A percentile compares a stretch with the other conserved stretches of the same genome.
phyloP scores from a whole-genome alignment of 176 grass and related monocot species.

The Miscanthus lutarioriparius region DNA sequence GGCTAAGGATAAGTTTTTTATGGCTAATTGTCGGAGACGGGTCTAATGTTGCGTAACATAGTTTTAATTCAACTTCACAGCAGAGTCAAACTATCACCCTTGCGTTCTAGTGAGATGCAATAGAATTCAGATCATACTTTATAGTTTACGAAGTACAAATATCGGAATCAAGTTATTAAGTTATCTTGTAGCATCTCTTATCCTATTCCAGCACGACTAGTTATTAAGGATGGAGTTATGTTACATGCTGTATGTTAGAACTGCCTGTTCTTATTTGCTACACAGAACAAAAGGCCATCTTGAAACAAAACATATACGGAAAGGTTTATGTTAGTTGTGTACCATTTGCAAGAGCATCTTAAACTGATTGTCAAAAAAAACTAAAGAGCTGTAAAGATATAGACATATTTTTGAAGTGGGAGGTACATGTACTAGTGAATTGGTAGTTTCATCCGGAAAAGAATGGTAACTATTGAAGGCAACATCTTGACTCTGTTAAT shows the following conservation, averaged over 20 bases:
- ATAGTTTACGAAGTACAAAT: background rate
- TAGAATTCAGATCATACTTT: background rate
- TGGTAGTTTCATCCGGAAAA: background rate
- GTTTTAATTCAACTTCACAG: slow-evolving; percentile 2
- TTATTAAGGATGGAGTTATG: background rate
- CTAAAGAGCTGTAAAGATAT: background rate
- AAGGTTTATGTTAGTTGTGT: background rate
- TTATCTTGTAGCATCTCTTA: background rate
- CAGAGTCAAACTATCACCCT: background rate
- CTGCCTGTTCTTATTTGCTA: background rate
- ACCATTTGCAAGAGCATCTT: background rate
- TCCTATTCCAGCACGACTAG: background rate
- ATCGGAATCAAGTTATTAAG: background rate
- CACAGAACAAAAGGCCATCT: background rate
- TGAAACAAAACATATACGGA: background rate
- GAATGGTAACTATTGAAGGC: background rate
- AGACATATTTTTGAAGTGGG: background rate
- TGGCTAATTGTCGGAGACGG: background rate
- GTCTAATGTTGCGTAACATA: background rate
- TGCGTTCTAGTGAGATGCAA: background rate
- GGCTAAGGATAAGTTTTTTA: background rate
- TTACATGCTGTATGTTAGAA: background rate
- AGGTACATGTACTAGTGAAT: background rate
- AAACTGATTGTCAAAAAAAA: background rate
- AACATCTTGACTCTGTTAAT: background rate